These are phyloP conservation scores for Saccharum hybrid DNA, from an alignment of 202 grass and related monocot genomes.

Conservation along the genomic window DNA sequence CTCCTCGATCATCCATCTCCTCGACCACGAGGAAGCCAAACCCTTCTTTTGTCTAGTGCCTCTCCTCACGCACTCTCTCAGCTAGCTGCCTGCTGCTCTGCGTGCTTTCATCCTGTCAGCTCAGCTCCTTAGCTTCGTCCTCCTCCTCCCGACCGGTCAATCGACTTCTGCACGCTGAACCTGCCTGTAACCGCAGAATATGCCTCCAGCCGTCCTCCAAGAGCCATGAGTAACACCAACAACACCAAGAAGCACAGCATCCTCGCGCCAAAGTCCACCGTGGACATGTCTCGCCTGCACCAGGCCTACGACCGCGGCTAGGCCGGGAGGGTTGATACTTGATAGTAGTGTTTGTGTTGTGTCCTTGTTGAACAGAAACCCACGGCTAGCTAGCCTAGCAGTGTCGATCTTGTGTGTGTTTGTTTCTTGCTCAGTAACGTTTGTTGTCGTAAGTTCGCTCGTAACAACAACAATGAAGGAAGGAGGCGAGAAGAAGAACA, in stretches of 20 bases:
- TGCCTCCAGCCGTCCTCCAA: constrained; percentile 32
- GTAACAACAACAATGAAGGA: constrained; percentile 40
- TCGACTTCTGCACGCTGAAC: too few relatives aligned
- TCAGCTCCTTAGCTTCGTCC: background rate
- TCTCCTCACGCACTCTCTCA: background rate
- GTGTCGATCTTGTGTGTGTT: too few relatives aligned
- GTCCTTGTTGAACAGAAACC: too few relatives aligned
- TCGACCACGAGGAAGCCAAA: background rate
- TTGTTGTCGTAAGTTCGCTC: background rate
- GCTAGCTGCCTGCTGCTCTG: too few relatives aligned
- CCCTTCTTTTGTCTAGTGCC: background rate
- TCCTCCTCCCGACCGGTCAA: too few relatives aligned
- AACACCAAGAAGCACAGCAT: constrained; percentile 32
- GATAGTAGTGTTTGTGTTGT: background rate
- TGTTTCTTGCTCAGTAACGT: background rate
- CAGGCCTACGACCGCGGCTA: constrained; percentile 73
- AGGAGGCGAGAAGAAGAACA: constrained; percentile 53
- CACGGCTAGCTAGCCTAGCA: too few relatives aligned
- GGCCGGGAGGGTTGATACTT: background rate
- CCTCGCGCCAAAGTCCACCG: constrained; percentile 52
- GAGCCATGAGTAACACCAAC: constrained; percentile 52
- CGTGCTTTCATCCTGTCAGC: too few relatives aligned
- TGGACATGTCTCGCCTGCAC: constrained; percentile 60
- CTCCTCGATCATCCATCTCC: background rate
- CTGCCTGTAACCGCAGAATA: too few relatives aligned